Evolutionary conservation across 2,329 filamentous ascomycete genomes (phyloP), one percentile per base, ranked within the genome.

Genomic region (Phyllosticta paracitricarpa): DNA sequence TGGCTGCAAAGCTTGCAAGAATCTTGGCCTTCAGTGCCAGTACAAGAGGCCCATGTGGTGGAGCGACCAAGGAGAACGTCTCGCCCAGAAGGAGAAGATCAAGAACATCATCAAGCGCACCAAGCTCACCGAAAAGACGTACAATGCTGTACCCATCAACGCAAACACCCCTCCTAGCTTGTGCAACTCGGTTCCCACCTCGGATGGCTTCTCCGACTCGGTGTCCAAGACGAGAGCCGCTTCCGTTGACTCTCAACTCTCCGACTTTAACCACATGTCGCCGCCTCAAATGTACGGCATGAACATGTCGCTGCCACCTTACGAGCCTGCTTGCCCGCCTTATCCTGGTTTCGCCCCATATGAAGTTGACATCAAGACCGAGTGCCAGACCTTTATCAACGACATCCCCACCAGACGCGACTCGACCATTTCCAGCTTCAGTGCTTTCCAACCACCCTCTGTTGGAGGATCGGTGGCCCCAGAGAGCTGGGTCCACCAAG

Each of bases 41-140:
- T 99, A 97, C 80, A 96, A 96, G 82, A 82, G 92, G 71, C 94
- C 94, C 48, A 85, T 89, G 77, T 99, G 94, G 94, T 99, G 94
- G 94, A 89, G 88, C 77, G 97, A 94, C 81, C 89, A 89, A 71
- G 91, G 96, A 65, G 85, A 89, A 71, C 83, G 94, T 67, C 85
- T 88, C 68, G 79, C 86, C 61, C 91, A 97, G 74, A 99, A 97
- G 79, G 94, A 97, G 72, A 80, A 87, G 67, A 96, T 99, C 82
- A 99, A 99, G 82, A 88, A 89, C 76, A 90, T 93, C 76, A 97
- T 99, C 81, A 97, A 96, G 84, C 85, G 88, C 73, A 97, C 94
- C 73, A 97, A 97, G 83, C 82, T 95, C 67, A 86, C 87, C 26
- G 93, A 97, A 77, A 96, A 96, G 84, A 81, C 84, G 58, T 81